Evolutionary conservation across 306 rosid species (phyloP).

Genomic region (Cicer chorassanicum): DNA sequence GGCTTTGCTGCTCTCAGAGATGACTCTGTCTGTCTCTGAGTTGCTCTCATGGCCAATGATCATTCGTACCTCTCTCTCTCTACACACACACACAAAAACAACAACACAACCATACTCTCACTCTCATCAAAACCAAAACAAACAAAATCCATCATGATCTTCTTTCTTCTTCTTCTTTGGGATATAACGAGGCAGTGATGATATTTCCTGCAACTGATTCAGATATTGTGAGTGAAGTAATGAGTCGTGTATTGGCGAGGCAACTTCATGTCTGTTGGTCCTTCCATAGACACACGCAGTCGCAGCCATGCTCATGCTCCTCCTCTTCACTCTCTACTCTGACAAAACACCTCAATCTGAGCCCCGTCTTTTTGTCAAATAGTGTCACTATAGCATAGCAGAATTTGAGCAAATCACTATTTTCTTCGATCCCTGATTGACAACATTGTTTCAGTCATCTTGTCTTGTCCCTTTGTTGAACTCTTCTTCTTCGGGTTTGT

Average conservation of each 20-base stretch:
- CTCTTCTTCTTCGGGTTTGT: not conserved
- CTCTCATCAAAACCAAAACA: not conserved
- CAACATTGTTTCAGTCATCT: too few relatives aligned
- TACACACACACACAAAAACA: too few relatives aligned
- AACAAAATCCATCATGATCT: not conserved
- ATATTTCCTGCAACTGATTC: not conserved
- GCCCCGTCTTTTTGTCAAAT: not conserved
- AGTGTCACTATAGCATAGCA: too few relatives aligned
- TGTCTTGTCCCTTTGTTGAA: not conserved
- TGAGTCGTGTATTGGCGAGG: not conserved
- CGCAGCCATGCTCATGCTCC: not conserved
- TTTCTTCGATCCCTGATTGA: too few relatives aligned
- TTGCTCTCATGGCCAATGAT: slow-evolving; percentile 12
- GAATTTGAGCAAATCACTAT: too few relatives aligned
- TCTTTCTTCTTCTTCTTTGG: not conserved
- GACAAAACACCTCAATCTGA: not conserved
- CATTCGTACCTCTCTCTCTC: not conserved
- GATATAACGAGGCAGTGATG: slow-evolving; percentile 14
- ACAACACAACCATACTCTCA: not conserved
- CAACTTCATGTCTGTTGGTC: not conserved
- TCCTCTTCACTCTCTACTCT: slow-evolving; percentile 3
- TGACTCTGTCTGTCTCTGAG: not conserved
- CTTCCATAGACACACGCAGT: not conserved
- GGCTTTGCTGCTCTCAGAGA: slow-evolving; percentile 16
- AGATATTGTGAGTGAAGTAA: not conserved